These are phyloP conservation scores for Camellia sinensis DNA, from an alignment of 148 eudicot genomes.

Conservation along the genomic window DNA sequence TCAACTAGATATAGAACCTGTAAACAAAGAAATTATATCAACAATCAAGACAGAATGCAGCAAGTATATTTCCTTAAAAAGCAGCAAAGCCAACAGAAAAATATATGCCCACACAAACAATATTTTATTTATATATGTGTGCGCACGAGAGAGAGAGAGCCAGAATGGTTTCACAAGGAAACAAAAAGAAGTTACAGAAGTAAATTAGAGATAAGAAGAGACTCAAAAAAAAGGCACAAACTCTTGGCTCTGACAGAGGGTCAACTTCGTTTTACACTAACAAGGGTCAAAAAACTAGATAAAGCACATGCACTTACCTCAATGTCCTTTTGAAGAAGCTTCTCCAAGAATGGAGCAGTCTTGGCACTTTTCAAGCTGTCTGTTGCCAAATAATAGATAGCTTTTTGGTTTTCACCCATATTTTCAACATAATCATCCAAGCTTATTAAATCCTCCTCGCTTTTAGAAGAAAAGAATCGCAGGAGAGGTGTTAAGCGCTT, in stretches of 20 bases:
- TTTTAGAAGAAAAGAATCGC: slow-evolving; percentile 82
- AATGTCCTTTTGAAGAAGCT: slow-evolving; percentile 77
- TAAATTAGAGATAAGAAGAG: background rate
- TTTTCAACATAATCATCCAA: slow-evolving; percentile 93
- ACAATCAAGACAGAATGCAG: background rate
- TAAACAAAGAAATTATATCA: slow-evolving; percentile 13
- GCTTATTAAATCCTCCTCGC: slow-evolving; percentile 81
- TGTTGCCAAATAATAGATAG: slow-evolving; percentile 90
- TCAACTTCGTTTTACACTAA: background rate
- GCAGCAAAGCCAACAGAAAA: background rate
- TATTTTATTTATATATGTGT: background rate
- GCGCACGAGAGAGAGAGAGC: background rate
- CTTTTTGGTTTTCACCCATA: slow-evolving; percentile 94
- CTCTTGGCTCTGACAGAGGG: background rate
- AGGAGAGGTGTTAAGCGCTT: slow-evolving; percentile 81
- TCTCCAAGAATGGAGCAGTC: slow-evolving; percentile 95
- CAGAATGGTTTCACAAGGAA: background rate
- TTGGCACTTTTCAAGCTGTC: slow-evolving; percentile 96
- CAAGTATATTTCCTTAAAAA: background rate
- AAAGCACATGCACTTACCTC: slow-evolving; percentile 55
- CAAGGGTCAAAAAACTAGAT: background rate
- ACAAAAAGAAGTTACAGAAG: background rate
- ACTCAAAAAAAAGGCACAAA: background rate
- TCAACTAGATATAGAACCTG: slow-evolving; percentile 75
- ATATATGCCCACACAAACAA: background rate